Conservation (phyloP, 768 basidiomycete species). For the Kwoniella heveanensis region DNA sequence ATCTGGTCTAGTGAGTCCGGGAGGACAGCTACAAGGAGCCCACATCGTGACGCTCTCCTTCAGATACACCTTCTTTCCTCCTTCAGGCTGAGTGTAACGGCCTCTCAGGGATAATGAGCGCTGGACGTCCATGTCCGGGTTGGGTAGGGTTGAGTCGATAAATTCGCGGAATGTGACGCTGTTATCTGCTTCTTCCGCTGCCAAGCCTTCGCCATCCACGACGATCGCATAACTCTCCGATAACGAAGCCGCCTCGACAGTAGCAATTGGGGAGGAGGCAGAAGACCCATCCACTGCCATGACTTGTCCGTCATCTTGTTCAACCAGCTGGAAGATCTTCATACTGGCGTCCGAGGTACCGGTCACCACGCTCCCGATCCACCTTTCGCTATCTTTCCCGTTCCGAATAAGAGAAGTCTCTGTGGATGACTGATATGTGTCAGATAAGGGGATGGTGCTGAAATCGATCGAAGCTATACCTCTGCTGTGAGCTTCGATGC, state of each 20-base stretch:
- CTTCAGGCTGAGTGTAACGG: neutral
- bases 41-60: conserved; percentile 9
- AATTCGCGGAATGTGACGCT: neutral
- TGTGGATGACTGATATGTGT: neutral
- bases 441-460: neutral
- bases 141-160: neutral
- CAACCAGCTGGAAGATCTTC: conserved; percentile 38
- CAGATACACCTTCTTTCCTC: neutral
- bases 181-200: neutral
- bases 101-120: neutral
- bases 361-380: conserved; percentile 46
- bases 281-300: too few relatives aligned
- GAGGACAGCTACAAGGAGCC: conserved; percentile 33
- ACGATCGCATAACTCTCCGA: too few relatives aligned
- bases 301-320: conserved; percentile 7
- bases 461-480: conserved; percentile 54
- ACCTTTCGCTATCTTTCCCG: neutral
- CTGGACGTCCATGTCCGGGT: neutral
- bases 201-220: too few relatives aligned
- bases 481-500: conserved; percentile 41
- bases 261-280: too few relatives aligned
- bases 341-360: conserved; percentile 48
- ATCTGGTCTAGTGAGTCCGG: conserved; percentile 17
- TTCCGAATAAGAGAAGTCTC: neutral
- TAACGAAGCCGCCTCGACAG: too few relatives aligned